A percentile compares a stretch with the other conserved stretches of the same genome.
Conservation (phyloP, 345 rosid genomes). For the Schrenkiella parvula region DNA sequence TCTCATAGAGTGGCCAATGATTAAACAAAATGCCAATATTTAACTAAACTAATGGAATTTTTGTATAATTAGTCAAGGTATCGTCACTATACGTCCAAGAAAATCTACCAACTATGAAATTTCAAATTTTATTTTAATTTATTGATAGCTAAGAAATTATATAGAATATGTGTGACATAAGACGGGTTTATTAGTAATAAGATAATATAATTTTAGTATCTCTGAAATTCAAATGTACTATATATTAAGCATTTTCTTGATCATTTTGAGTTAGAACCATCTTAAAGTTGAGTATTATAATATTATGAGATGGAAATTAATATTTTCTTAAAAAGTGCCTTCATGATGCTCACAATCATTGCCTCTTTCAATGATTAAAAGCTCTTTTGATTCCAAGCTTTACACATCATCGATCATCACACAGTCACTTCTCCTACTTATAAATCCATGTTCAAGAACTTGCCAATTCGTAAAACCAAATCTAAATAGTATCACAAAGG, state of each 20-base stretch:
- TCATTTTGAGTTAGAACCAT: constrained; percentile 8
- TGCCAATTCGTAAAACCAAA: neutral
- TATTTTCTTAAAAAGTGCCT: neutral
- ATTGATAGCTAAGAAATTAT: neutral
- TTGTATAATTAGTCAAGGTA: neutral
- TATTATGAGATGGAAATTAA: neutral
- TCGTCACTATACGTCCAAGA: constrained; percentile 1
- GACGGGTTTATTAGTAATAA: neutral
- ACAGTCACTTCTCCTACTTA: constrained; percentile 19
- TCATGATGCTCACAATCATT: constrained; percentile 35
- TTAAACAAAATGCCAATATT: constrained; percentile 24
- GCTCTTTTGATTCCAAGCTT: constrained; percentile 25
- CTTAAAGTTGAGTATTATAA: constrained; percentile 6
- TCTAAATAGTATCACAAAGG: neutral
- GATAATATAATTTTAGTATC: neutral
- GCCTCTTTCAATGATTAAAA: constrained; percentile 35
- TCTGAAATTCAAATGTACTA: neutral
- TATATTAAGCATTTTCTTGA: neutral
- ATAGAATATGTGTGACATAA: neutral
- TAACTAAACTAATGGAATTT: neutral
- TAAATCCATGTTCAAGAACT: constrained; percentile 19
- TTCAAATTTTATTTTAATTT: neutral
- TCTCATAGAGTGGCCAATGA: constrained; percentile 18
- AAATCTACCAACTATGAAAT: neutral
- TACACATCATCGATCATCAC: constrained; percentile 32